Base-by-base conservation (phyloP, 2,329 filamentous ascomycete species). In the Diaporthe humulicola region DNA sequence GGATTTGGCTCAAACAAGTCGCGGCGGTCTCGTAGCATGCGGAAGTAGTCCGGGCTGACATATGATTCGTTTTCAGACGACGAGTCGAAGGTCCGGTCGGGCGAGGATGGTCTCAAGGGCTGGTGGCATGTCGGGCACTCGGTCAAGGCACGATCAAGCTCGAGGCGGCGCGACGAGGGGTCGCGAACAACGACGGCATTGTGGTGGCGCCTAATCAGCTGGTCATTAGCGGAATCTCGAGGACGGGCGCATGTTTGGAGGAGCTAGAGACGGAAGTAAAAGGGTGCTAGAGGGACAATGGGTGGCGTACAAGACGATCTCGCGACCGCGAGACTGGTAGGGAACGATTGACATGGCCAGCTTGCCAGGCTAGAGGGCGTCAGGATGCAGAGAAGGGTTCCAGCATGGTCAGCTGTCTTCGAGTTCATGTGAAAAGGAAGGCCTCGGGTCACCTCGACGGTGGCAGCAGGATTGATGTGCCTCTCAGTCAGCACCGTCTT, bases 171-270 rank as follows among this genome's bases (percentile, higher is more conserved):
- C 9, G 96, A 98, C 40, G 91, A 89, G 61, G 92, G 94, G 85
- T 99, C 96, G 81, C 94, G 96, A 50, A 98, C 92, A 58, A 99
- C 97, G 74, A 99, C 92, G 30, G 96, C 93, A 85, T 98, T 95
- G 81, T 95, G 94, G 83, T 98, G 95, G 76, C 96, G 97, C 70
- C 97, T 98, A 80, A 33, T 5, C 15, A 40, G 7, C 1, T 9
- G 57, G 36, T 28, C 7, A 45, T 61, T 30, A 56, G 64, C 19
- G 17, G 40, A 25, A 15, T 22, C 19, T 19, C 30, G 19, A 4
- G 17, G 61, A 38, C 28, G 19, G 28, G 17, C 28, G 3, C 8
- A 30, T 10, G 2, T n/a, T 28, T 40, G 42, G 40, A 9, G 19
- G 14, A 56, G 25, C 52, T 56, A 54, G 61, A 45, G 8, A 12